These are phyloP conservation scores for Aciculoconidium aculeatum DNA, from an alignment of 805 yeast genomes.

Conservation along the genomic window DNA sequence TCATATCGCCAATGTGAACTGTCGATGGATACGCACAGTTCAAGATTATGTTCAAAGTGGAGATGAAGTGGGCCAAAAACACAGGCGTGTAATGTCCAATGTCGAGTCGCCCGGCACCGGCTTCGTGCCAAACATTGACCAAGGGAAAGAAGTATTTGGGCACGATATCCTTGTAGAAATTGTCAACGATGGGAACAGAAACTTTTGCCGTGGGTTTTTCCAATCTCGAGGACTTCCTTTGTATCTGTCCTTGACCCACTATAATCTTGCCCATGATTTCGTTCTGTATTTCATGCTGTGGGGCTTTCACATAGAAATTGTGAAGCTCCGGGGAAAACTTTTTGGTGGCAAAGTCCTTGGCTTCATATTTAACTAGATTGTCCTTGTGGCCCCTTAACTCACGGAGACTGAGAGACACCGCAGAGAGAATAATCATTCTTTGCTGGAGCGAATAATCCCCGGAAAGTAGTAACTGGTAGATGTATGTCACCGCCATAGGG, in stretches of 20 bases:
- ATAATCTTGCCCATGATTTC: slow-evolving; percentile 27
- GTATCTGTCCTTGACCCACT: slow-evolving; percentile 31
- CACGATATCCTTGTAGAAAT: slow-evolving; percentile 35
- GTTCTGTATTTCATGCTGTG: slow-evolving; percentile 23
- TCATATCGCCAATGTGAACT: slow-evolving; percentile 49
- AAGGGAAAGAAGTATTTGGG: slow-evolving; percentile 50
- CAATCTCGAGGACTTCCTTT: slow-evolving; percentile 35
- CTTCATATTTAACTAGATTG: slow-evolving; percentile 27
- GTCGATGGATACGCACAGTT: slow-evolving; percentile 55
- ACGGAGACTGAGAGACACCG: slow-evolving; percentile 66
- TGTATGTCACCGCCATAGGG: slow-evolving; percentile 36
- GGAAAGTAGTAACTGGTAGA: slow-evolving; percentile 45
- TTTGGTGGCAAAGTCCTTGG: slow-evolving; percentile 29
- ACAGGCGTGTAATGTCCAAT: slow-evolving; percentile 52
- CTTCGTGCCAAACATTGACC: slow-evolving; percentile 45
- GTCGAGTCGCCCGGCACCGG: slow-evolving; percentile 31
- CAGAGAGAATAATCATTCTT: slow-evolving; percentile 61
- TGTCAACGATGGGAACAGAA: slow-evolving; percentile 15
- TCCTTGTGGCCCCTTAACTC: slow-evolving; percentile 64
- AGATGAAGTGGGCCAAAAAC: slow-evolving; percentile 52
- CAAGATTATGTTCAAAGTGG: slow-evolving; percentile 51
- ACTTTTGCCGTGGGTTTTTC: slow-evolving; percentile 10
- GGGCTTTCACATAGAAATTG: slow-evolving; percentile 12
- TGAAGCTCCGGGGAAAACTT: slow-evolving; percentile 46
- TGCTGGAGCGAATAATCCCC: slow-evolving; percentile 84